These are phyloP conservation scores for Podaxis sp. DNA, from an alignment of 768 basidiomycete genomes.

Conservation along the genomic window DNA sequence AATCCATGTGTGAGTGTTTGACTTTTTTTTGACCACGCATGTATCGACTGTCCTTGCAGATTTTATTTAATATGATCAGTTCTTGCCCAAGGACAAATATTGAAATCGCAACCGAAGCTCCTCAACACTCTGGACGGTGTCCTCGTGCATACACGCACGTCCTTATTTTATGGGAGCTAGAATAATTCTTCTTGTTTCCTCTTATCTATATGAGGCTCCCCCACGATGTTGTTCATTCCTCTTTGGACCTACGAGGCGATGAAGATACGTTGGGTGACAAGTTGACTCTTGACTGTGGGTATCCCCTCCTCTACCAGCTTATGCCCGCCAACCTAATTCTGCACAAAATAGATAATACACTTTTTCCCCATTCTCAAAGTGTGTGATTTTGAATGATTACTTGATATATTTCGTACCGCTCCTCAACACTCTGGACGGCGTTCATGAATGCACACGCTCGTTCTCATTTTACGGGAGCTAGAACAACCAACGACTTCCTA, in stretches of 20 bases:
- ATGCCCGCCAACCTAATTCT: constrained; percentile 7
- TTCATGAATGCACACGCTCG: constrained; percentile 64
- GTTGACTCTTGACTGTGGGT: neutral
- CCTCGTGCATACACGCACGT: constrained; percentile 63
- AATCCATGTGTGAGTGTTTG: neutral
- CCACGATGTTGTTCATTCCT: constrained; percentile 26
- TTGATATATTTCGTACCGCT: constrained; percentile 41
- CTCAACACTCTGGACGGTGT: constrained; percentile 95
- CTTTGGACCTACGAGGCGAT: constrained; percentile 14
- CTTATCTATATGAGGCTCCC: constrained; percentile 22
- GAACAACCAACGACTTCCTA: constrained; percentile 30
- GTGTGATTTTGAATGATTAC: neutral
- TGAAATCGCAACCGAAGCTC: constrained; percentile 47
- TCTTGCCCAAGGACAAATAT: neutral
- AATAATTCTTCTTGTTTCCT: constrained; percentile 28
- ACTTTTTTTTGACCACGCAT: neutral
- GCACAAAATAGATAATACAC: neutral
- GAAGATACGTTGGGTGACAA: constrained; percentile 29
- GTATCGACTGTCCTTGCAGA: neutral
- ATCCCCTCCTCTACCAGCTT: neutral
- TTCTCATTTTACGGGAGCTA: constrained; percentile 98
- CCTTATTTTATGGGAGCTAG: constrained; percentile 92
- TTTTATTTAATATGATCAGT: neutral
- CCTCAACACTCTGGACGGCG: constrained; percentile 97
- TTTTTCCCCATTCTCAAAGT: neutral